phyloP scores from a whole-genome alignment of 805 yeast genomes.

The Yarrowia sp. region DNA sequence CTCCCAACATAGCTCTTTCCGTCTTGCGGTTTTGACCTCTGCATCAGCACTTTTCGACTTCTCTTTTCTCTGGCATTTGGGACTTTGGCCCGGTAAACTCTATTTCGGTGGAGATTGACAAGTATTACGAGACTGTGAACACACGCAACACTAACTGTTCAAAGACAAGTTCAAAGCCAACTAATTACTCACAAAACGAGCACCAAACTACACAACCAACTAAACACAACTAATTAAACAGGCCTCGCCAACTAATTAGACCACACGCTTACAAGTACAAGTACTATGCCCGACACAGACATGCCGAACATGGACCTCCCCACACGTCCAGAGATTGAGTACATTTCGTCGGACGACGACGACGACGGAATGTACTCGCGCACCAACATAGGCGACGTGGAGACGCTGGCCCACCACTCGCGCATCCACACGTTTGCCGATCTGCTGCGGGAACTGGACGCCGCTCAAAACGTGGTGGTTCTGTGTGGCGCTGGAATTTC shows the following conservation, averaged over 20 bases:
- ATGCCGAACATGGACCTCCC: too few relatives aligned
- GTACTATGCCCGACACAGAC: constrained; percentile 18
- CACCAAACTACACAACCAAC: too few relatives aligned
- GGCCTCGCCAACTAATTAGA: too few relatives aligned
- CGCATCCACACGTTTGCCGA: constrained; percentile 59
- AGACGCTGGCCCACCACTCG: constrained; percentile 5
- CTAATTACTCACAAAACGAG: too few relatives aligned
- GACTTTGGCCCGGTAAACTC: not conserved
- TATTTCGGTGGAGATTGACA: not conserved
- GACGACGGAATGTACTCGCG: not conserved
- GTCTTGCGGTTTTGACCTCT: not conserved
- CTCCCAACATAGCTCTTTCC: not conserved
- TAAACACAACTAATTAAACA: too few relatives aligned
- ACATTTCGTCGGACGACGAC: constrained; percentile 24
- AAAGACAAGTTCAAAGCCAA: too few relatives aligned
- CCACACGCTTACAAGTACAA: too few relatives aligned
- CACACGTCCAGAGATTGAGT: constrained; percentile 2
- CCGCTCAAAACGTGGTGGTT: constrained; percentile 68
- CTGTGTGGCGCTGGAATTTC: constrained; percentile 94
- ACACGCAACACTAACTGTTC: too few relatives aligned
- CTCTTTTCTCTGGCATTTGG: not conserved
- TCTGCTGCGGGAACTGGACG: constrained; percentile 60
- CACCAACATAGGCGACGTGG: not conserved
- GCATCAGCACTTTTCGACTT: constrained; percentile 10
- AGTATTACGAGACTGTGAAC: too few relatives aligned